Evolutionary conservation across 2,329 filamentous ascomycete genomes (phyloP).

Genomic region (Phialophora expanda): DNA sequence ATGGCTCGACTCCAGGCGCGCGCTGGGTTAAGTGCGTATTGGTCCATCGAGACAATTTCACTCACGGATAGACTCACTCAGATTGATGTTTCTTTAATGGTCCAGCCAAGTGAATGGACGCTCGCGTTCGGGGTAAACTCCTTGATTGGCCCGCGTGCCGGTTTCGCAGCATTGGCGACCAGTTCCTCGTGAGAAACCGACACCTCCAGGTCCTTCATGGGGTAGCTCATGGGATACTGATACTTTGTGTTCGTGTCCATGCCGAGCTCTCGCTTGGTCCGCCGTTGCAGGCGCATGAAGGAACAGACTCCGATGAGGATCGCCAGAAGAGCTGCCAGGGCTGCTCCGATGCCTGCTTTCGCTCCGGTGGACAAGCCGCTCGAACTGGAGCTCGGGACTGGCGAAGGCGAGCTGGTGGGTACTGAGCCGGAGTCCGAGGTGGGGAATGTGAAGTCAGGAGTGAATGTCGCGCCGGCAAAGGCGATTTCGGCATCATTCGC

Average conservation of each 20-base stretch:
- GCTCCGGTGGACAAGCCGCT: conserved; percentile 14
- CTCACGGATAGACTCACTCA: not conserved
- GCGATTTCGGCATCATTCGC: conserved; percentile 21
- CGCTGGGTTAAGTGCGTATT: not conserved
- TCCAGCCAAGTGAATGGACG: conserved; percentile 4
- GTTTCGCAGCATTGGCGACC: conserved; percentile 13
- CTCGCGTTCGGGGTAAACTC: conserved; percentile 8
- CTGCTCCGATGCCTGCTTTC: conserved; percentile 20
- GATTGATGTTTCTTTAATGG: conserved; percentile 4
- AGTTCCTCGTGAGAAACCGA: conserved; percentile 15
- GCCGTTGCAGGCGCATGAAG: not conserved
- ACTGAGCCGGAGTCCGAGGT: not conserved
- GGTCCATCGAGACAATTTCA: not conserved
- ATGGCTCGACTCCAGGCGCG: not conserved
- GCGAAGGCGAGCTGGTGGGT: conserved; percentile 1
- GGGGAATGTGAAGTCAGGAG: conserved; percentile 19
- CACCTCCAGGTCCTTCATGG: conserved; percentile 14
- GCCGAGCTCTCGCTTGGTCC: conserved; percentile 7
- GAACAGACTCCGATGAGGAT: conserved; percentile 2
- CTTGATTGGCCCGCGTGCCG: conserved; percentile 10
- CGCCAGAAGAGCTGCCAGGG: not conserved
- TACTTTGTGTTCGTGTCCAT: not conserved
- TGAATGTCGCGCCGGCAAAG: conserved; percentile 15
- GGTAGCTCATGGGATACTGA: conserved; percentile 5
- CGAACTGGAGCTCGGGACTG: not conserved